These are phyloP conservation scores for Talaromyces sp. DNA, from an alignment of 2,329 filamentous ascomycete genomes.

Conservation along the genomic window DNA sequence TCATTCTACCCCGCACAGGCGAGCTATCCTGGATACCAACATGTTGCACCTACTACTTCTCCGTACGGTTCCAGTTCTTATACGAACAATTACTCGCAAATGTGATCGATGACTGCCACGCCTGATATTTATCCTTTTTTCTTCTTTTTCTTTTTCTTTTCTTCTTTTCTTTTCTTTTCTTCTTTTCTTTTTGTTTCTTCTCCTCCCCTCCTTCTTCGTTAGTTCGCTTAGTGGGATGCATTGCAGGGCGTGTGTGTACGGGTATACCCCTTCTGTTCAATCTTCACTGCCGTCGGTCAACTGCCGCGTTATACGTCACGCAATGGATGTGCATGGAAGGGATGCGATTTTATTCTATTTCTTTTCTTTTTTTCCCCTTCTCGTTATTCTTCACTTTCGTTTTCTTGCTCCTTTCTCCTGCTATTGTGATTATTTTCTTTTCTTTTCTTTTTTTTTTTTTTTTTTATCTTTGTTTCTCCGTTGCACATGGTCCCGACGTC, in stretches of 20 bases:
- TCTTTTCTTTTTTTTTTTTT: constrained; percentile 4
- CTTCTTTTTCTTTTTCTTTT: constrained; percentile 2
- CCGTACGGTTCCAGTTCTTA: constrained; percentile 23
- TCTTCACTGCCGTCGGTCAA: constrained; percentile 8
- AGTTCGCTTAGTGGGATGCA: constrained; percentile 5
- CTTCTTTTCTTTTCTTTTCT: background rate
- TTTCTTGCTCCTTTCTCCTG: background rate
- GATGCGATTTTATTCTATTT: constrained; percentile 17
- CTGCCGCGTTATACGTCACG: constrained; percentile 14
- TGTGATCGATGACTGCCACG: constrained; percentile 14
- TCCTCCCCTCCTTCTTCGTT: constrained; percentile 4
- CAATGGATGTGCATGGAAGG: constrained; percentile 16
- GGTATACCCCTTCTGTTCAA: constrained; percentile 16
- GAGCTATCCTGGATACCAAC: constrained; percentile 19
- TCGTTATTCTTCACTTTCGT: background rate
- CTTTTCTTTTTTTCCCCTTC: constrained; percentile 7
- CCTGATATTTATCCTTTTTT: background rate
- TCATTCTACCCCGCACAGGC: constrained; percentile 17
- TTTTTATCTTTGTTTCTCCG: background rate
- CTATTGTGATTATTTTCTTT: background rate
- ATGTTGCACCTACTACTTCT: constrained; percentile 21
- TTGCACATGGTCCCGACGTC: background rate
- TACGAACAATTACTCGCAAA: constrained; percentile 21
- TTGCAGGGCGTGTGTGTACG: constrained; percentile 14
- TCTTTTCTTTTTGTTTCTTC: constrained; percentile 3